Base-by-base conservation (phyloP, 257 asterid genomes). In the Lavandula angustifolia region DNA sequence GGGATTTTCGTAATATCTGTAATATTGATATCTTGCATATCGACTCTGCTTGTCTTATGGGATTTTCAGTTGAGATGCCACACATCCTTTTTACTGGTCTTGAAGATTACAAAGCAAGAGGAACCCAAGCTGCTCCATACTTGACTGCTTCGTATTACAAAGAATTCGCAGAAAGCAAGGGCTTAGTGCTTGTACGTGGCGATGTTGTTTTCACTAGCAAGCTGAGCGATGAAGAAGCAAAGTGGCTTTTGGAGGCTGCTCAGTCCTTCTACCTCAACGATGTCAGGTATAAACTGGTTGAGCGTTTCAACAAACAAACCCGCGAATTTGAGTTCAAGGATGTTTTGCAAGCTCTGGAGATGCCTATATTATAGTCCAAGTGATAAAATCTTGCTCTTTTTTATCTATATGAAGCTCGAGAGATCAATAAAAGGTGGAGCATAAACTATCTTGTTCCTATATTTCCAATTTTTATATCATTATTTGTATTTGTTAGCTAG, bases 101-200 rank as follows among this genome's bases (percentile, higher is more conserved):
- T 32, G 97, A 92, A 76, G 97, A 87, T 69, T 89, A 92, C 66
- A 89, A 85, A 76, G 96, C 97, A 31, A 89, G 94, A 79, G 99
- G 99, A 71, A 87, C 95, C 47, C 96, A 92, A 82, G 96, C 97
- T 73, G 76, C 99, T 53, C 99, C 95, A 13, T 89, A 87, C 88
- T 73, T 89, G 41, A 87, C 95, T 1, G 84, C 89, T 60, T 54
- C 94, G 18, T 80, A 76, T 73, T 92, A 89, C 85, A 87, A 77
- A 22, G 96, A 89, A 70, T 92, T 89, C 72, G 86, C 92, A 47
- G 97, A 92, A 63, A 89, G 82, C 83, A 89, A 87, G 73, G 95
- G 80, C 53, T 42, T 92, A 78, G 97, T 89, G 73, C 96, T 89
- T 70, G 76, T 85, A 68, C 88, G 97, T 49, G 96, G 97, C 4